phyloP scores from a whole-genome alignment of 495 filamentous ascomycete species.

The Tuber borchii region DNA sequence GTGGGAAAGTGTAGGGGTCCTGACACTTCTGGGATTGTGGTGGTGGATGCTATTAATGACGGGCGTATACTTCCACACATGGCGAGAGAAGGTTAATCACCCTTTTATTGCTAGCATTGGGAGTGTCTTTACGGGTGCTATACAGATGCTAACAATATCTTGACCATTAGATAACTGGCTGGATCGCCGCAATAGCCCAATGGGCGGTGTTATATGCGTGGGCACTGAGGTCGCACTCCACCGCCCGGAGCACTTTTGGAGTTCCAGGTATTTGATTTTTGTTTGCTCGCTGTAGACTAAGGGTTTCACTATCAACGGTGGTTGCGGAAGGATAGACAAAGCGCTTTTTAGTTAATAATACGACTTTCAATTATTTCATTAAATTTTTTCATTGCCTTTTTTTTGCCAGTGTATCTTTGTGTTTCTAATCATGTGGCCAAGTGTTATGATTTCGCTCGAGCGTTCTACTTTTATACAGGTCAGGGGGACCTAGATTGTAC shows the following conservation, averaged over 20 bases:
- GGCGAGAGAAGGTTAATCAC: constrained; percentile 81
- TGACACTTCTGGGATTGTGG: constrained; percentile 56
- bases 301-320: neutral
- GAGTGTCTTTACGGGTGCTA: neutral
- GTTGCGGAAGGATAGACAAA: neutral
- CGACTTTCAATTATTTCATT: neutral
- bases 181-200: constrained; percentile 24
- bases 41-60: constrained; percentile 99
- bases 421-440: neutral
- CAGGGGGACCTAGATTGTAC: neutral
- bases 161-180: constrained; percentile 31
- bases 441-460: neutral
- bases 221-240: constrained; percentile 22
- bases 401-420: neutral
- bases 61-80: constrained; percentile 93
- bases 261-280: constrained; percentile 34
- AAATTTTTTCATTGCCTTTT: neutral
- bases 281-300: neutral
- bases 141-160: constrained; percentile 15
- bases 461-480: neutral
- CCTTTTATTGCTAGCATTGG: constrained; percentile 3
- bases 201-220: constrained; percentile 36
- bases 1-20: constrained; percentile 46
- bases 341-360: neutral
- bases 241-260: constrained; percentile 19